Base-by-base conservation (phyloP, 176 grass and related monocot genomes). In the Elaeis guineensis region DNA sequence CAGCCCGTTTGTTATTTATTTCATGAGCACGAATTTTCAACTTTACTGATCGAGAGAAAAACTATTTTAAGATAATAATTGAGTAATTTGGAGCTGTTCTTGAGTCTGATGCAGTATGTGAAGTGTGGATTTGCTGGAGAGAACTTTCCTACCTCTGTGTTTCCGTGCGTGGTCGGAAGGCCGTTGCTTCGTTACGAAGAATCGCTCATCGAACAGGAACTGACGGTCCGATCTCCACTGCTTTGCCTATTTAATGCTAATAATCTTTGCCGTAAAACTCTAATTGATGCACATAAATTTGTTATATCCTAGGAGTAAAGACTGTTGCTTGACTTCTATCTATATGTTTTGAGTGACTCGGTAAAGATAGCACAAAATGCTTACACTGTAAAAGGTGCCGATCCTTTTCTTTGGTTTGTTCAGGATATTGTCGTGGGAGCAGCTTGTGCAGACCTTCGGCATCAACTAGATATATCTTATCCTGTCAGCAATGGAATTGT, bases 391-490 rank as follows among this genome's bases (percentile, higher is more conserved):
- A 44, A 44, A 12, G 29, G 22, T 49, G 66, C 12, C 23, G 3
- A 22, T 21, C 22, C 19, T 58, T 19, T 15, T 59, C 4, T 28
- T 19, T 19, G 0, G 62, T 67, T 2, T 39, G 49, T 61, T 50
- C 67, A 95, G 90, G 90, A 95, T 77, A 90, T 95, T 68, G 86
- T 95, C 4, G 90, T 95, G 17, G 90, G 90, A 83, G 86, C 85
- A 63, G 86, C 90, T 58, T 95, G 90, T 81, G 90, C 90, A 57
- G 90, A 95, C 57, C 59, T 95, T 75, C 88, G 90, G 54, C 90
- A 95, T 61, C 90, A 95, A 67, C 72, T 95, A 62, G 86, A 95
- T 71, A 86, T 97, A 70, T 91, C 93, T 44, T 97, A 91, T 89
- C 93, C 84, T 62, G 87, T 97, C 21, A 83, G 56, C 50, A 91